These are phyloP conservation scores for Kwoniella dendrophila DNA, from an alignment of 768 basidiomycete genomes.

Conservation along the genomic window DNA sequence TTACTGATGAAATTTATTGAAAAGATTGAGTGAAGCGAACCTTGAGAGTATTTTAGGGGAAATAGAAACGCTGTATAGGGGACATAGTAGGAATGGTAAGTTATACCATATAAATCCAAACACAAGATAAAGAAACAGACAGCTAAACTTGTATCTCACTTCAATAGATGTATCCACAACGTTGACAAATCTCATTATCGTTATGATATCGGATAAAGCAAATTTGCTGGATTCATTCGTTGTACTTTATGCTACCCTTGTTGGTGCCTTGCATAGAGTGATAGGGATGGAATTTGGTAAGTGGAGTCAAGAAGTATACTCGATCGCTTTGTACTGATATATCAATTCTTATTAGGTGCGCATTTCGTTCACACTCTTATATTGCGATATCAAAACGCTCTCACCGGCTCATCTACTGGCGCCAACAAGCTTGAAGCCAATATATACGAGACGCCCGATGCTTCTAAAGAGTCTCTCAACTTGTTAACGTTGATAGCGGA, in stretches of 20 bases:
- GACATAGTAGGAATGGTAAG: constrained; percentile 75
- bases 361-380: constrained; percentile 77
- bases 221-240: constrained; percentile 86
- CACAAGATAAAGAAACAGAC: not conserved
- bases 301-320: no score
- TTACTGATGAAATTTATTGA: not conserved
- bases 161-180: constrained; percentile 77
- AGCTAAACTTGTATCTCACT: not conserved
- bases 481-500: constrained; percentile 84
- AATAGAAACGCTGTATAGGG: constrained; percentile 75
- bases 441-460: constrained; percentile 51
- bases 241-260: constrained; percentile 80
- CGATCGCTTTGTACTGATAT: not conserved
- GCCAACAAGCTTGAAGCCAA: constrained; percentile 22
- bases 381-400: constrained; percentile 63
- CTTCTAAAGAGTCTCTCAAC: constrained; percentile 87
- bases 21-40: constrained; percentile 87
- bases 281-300: constrained; percentile 86
- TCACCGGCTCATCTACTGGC: constrained; percentile 11
- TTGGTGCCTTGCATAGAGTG: constrained; percentile 76
- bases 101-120: not conserved
- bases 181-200: constrained; percentile 73
- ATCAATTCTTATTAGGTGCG: constrained; percentile 63
- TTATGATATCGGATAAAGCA: constrained; percentile 76
- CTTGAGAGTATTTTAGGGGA: constrained; percentile 72